A percentile compares a stretch with the other conserved stretches of the same genome.
Conservation (phyloP, 2,329 filamentous ascomycete species). For the Metarhizium brunneum region DNA sequence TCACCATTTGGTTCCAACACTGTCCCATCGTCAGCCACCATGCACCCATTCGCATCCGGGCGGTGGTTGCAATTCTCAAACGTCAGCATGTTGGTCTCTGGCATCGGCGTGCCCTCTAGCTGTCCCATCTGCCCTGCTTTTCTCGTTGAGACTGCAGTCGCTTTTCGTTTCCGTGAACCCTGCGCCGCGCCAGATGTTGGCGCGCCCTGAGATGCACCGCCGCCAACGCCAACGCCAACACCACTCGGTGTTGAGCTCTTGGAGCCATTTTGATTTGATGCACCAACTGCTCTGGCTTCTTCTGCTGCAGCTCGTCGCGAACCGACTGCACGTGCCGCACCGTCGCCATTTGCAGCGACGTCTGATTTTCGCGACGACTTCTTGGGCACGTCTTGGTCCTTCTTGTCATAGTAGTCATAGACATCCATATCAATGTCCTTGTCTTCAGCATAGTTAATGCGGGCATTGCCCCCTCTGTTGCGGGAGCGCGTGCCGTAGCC, state of each 20-base stretch:
- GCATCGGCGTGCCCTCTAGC: conserved; percentile 30
- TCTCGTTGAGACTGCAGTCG: conserved; percentile 34
- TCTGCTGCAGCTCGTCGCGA: conserved; percentile 33
- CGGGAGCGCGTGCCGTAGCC: conserved; percentile 91
- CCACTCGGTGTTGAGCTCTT: conserved; percentile 20
- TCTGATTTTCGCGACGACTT: conserved; percentile 43
- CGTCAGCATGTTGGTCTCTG: conserved; percentile 78
- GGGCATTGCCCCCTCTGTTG: conserved; percentile 69
- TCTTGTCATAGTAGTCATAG: conserved; percentile 59
- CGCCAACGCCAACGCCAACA: conserved; percentile 8
- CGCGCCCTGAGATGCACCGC: conserved; percentile 30
- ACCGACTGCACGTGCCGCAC: conserved; percentile 23
- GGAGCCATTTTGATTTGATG: conserved; percentile 21
- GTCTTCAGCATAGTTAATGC: conserved; percentile 93
- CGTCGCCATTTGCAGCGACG: conserved; percentile 26
- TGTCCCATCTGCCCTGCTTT: conserved; percentile 21
- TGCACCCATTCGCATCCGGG: conserved; percentile 59
- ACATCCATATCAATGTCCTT: conserved; percentile 80
- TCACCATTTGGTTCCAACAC: conserved; percentile 77
- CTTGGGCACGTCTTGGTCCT: conserved; percentile 43
- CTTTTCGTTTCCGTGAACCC: conserved; percentile 78
- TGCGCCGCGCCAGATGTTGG: conserved; percentile 38
- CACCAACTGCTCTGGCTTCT: conserved; percentile 26
- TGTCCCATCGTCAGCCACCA: conserved; percentile 87
- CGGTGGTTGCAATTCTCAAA: conserved; percentile 65